Conservation (phyloP, 768 basidiomycete genomes). For the Leccinum boreale region DNA sequence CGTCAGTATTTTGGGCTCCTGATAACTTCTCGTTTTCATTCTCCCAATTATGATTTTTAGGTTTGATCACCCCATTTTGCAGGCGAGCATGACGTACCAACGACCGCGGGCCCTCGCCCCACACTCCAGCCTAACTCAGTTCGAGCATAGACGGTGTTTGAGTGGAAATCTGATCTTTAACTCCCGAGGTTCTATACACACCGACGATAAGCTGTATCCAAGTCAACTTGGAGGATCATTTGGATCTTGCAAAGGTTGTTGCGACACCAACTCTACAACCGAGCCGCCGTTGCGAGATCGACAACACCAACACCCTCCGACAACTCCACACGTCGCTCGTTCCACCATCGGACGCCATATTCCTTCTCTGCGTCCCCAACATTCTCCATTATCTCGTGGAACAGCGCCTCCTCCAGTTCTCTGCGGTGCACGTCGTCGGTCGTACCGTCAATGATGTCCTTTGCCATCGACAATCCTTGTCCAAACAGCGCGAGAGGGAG, state of each 20-base stretch:
- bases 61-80: neutral
- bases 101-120: too few species aligned
- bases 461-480: conserved; percentile 49
- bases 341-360: conserved; percentile 72
- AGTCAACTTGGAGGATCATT: neutral
- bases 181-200: too few species aligned
- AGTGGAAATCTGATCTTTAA: too few species aligned
- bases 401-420: conserved; percentile 56
- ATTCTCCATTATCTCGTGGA: conserved; percentile 59
- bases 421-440: conserved; percentile 30
- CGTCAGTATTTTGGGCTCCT: neutral
- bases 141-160: too few species aligned
- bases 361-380: conserved; percentile 71
- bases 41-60: neutral
- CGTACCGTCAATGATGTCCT: conserved; percentile 29
- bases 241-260: neutral
- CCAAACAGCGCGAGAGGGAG: conserved; percentile 57
- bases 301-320: neutral
- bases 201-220: too few species aligned
- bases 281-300: neutral
- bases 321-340: conserved; percentile 38
- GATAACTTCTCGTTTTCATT: neutral
- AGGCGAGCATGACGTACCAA: neutral
- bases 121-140: too few species aligned
- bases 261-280: conserved; percentile 9